phyloP scores from a whole-genome alignment of 139 green algal species.

The Zygnema circumcarinatum region DNA sequence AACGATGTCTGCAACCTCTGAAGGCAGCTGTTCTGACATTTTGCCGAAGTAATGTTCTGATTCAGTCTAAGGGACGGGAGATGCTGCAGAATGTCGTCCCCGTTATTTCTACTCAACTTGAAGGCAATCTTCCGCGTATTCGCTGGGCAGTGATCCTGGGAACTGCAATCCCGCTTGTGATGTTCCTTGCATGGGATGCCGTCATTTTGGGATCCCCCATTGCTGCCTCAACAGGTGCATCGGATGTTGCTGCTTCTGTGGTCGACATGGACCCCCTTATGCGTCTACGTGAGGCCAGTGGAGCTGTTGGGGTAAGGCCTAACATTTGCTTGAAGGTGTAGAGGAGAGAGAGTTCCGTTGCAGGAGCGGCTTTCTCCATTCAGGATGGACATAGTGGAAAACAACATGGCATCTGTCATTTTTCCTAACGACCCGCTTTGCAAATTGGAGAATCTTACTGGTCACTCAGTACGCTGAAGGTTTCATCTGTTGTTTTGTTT shows the following conservation, averaged over 20 bases:
- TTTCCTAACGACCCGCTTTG: too few relatives aligned
- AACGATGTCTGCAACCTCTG: too few relatives aligned
- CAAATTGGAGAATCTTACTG: too few relatives aligned
- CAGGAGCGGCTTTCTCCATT: too few relatives aligned
- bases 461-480: background rate
- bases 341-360: too few relatives aligned
- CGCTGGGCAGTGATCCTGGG: conserved; percentile 68
- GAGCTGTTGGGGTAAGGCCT: conserved; percentile 42
- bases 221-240: conserved; percentile 21
- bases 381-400: too few relatives aligned
- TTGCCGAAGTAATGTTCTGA: too few relatives aligned
- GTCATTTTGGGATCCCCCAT: conserved; percentile 72
- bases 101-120: conserved; percentile 65
- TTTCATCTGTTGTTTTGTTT: background rate
- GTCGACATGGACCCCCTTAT: conserved; percentile 63
- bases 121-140: conserved; percentile 65
- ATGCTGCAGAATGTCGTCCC: conserved; percentile 74
- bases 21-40: too few relatives aligned
- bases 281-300: conserved; percentile 41
- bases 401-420: too few relatives aligned
- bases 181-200: conserved; percentile 85
- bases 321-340: conserved; percentile 16
- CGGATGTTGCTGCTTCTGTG: background rate
- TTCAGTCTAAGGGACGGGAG: too few relatives aligned
- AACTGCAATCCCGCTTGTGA: conserved; percentile 70